These are phyloP conservation scores for Cordyceps cicadae DNA, from an alignment of 2,329 filamentous ascomycete genomes.

Conservation along the genomic window DNA sequence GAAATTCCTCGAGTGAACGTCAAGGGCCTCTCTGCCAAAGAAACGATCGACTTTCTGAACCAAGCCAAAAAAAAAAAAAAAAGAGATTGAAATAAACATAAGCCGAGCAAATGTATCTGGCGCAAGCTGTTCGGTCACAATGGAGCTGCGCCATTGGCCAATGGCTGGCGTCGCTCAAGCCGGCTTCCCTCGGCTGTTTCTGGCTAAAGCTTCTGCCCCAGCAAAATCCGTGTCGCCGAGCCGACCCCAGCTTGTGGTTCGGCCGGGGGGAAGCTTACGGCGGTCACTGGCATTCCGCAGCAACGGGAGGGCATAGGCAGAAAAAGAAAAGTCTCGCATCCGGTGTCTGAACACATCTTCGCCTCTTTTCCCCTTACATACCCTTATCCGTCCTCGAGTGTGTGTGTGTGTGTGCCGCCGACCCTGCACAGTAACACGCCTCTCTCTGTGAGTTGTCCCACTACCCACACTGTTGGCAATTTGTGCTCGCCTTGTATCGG, in stretches of 20 bases:
- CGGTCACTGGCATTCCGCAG: constrained; percentile 1
- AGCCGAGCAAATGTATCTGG: not conserved
- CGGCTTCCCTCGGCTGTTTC: constrained; percentile 13
- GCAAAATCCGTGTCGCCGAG: constrained; percentile 12
- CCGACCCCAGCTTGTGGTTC: constrained; percentile 4
- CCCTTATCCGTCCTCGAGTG: not conserved
- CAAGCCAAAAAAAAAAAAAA: not conserved
- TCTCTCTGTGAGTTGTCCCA: constrained; percentile 2
- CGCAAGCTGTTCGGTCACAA: not conserved
- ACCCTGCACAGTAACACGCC: not conserved
- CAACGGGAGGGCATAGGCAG: not conserved
- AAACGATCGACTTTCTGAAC: not conserved
- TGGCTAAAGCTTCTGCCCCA: constrained; percentile 1
- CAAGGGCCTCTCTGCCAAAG: not conserved
- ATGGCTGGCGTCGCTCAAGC: constrained; percentile 6
- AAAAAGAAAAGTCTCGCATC: constrained; percentile 10
- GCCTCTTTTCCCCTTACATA: not conserved
- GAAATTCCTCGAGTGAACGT: not conserved
- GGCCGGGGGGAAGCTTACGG: not conserved
- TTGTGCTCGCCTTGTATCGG: not conserved
- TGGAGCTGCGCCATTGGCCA: constrained; percentile 3
- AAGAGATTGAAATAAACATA: too few species aligned
- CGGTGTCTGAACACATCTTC: not conserved
- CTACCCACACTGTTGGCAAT: not conserved
- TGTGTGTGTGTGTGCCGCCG: not conserved